Percentiles rank a stretch among this genome's conserved stretches.
phyloP scores from a whole-genome alignment of 495 filamentous ascomycete species.

The Aspergillus conjunctus region DNA sequence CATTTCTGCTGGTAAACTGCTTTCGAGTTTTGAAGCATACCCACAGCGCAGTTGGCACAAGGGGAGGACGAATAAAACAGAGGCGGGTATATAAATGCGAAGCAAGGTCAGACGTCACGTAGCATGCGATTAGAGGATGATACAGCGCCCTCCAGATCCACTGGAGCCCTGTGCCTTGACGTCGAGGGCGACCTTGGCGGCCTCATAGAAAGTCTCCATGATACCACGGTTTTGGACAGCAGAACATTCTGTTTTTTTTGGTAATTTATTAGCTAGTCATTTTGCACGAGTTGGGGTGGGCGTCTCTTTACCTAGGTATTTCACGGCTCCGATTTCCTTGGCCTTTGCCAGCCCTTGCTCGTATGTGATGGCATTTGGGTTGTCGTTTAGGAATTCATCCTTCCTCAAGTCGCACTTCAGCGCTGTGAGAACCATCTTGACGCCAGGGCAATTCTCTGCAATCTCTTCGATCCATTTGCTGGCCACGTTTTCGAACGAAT shows the following conservation, averaged over 20 bases:
- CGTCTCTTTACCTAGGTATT: conserved; percentile 74
- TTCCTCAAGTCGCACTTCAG: conserved; percentile 96
- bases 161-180: conserved; percentile 64
- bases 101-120: conserved; percentile 7
- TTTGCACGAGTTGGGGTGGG: conserved; percentile 7
- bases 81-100: conserved; percentile 24
- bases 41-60: neutral
- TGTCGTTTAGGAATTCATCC: conserved; percentile 59
- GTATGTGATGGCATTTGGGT: conserved; percentile 76
- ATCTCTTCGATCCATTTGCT: conserved; percentile 98
- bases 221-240: conserved; percentile 97
- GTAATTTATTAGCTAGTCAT: neutral
- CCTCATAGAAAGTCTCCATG: conserved; percentile 97
- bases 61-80: conserved; percentile 1
- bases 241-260: conserved; percentile 72
- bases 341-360: conserved; percentile 92
- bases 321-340: conserved; percentile 80
- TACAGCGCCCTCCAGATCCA: conserved; percentile 32
- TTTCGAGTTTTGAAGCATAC: neutral
- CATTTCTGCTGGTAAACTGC: neutral
- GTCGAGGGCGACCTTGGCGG: conserved; percentile 90
- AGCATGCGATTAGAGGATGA: conserved; percentile 34
- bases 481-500: conserved; percentile 97
- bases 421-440: conserved; percentile 93
- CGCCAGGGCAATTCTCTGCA: conserved; percentile 92